A percentile compares a stretch with the other conserved stretches of the same genome.
Conservation (phyloP, 2,329 filamentous ascomycete species). For the Camptophora hylomeconis region DNA sequence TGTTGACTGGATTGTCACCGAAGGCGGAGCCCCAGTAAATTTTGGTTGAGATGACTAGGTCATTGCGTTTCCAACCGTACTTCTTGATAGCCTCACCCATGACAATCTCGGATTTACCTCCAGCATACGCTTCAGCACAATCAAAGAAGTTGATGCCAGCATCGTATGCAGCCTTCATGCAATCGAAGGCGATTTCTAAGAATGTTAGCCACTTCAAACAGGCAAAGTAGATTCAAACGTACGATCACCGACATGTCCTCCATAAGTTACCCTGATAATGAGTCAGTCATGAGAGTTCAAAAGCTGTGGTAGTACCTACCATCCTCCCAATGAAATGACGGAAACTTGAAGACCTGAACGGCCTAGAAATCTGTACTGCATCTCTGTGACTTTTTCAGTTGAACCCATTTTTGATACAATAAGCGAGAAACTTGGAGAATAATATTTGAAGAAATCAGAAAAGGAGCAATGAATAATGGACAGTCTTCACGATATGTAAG, state of each 20-base stretch:
- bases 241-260: constrained; percentile 58
- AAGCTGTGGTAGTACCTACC: constrained; percentile 13
- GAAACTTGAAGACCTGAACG: constrained; percentile 62
- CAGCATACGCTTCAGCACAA: constrained; percentile 39
- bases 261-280: constrained; percentile 68
- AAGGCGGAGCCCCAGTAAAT: constrained; percentile 42
- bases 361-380: constrained; percentile 62
- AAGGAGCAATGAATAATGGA: too few species aligned
- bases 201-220: neutral
- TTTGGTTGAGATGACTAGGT: constrained; percentile 42
- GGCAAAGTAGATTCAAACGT: constrained; percentile 7
- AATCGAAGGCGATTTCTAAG: constrained; percentile 24
- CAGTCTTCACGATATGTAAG: too few species aligned
- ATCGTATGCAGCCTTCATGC: constrained; percentile 42
- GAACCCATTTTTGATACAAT: constrained; percentile 17
- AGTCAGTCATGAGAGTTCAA: too few species aligned
- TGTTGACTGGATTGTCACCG: constrained; percentile 52
- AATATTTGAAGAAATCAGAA: too few species aligned
- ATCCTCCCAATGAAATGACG: constrained; percentile 50
- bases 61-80: constrained; percentile 44
- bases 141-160: constrained; percentile 45
- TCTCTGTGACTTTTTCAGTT: constrained; percentile 32
- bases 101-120: constrained; percentile 39
- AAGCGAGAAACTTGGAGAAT: neutral
- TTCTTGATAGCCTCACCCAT: constrained; percentile 42